These are phyloP conservation scores for Magnolia changhungtana DNA, from an alignment of 164 flowering plant genomes.

Conservation along the genomic window DNA sequence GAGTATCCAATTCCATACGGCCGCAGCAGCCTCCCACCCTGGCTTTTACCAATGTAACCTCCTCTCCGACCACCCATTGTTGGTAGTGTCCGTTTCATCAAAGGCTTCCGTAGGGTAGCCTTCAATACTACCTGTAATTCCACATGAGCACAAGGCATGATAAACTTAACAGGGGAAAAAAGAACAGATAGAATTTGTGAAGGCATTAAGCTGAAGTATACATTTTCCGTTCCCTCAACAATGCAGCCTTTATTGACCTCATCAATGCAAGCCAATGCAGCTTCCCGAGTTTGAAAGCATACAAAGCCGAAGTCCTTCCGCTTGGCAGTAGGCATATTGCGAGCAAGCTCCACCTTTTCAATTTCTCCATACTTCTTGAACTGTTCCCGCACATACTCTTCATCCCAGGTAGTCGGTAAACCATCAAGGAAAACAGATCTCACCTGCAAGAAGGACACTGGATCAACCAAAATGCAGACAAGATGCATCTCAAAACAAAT, in stretches of 20 bases:
- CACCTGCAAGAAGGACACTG: constrained; percentile 26
- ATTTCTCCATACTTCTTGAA: constrained; percentile 28
- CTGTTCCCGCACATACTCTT: constrained; percentile 16
- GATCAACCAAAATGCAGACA: constrained; percentile 20
- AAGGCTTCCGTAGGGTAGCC: constrained; percentile 29
- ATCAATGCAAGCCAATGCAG: constrained; percentile 30
- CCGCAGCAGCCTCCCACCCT: constrained; percentile 11
- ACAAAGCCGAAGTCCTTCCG: constrained; percentile 31
- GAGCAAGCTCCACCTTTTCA: constrained; percentile 31
- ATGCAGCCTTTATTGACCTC: constrained; percentile 26
- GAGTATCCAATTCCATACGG: constrained; percentile 9
- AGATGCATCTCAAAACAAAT: constrained; percentile 21
- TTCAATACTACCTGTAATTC: constrained; percentile 20
- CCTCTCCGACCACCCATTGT: constrained; percentile 25
- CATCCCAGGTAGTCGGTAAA: constrained; percentile 31
- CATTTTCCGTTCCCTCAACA: constrained; percentile 22
- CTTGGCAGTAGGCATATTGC: constrained; percentile 35
- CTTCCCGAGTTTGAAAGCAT: constrained; percentile 19
- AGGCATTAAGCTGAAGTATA: background rate
- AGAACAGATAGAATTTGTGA: too few species aligned
- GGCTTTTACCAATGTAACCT: constrained; percentile 9
- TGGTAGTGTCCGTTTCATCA: constrained; percentile 15
- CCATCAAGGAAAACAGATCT: constrained; percentile 33
- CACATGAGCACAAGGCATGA: background rate
- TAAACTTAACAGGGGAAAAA: background rate